Base-by-base conservation (phyloP, 2,329 filamentous ascomycete genomes). In the Lasiodiplodia citricola region DNA sequence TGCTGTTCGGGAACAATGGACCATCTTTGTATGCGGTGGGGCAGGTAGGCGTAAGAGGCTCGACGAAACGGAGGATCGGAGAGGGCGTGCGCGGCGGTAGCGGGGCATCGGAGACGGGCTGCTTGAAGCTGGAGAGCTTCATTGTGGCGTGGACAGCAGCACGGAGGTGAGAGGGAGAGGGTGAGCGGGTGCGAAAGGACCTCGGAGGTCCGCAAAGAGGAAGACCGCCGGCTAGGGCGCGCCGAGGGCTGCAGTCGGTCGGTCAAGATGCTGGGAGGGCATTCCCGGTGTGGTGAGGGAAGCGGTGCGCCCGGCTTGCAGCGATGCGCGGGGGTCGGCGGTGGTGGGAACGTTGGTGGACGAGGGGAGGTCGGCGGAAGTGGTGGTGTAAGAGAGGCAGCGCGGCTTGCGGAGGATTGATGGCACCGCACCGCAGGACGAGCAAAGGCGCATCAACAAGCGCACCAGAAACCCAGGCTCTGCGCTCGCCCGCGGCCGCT, bases 21-120 rank as follows among this genome's bases (percentile, higher is more conserved):
- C 67, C 67, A 65, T 68, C 67, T 64, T 65, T 64, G 67, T 64
- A 64, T 54, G 67, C 67, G 67, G 67, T 68, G 67, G 67, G 67
- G 67, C 64, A 68, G 44, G 52, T 67, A 18, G 77, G 77, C 52
- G 79, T 79, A 23, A 80, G 71, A 37, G 78, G 78, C 66, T 80
- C 78, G 62, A 78, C 67, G 66, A 73, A 77, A 28, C 72, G 69
- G 51, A 72, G 73, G 44, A 77, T 76, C 18, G 78, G 78, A 35
- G 78, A 75, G 10, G 76, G 73, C 8, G 77, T 76, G 58, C 78
- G 72, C 23, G 71, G 70, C 56, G 71, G 71, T 50, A 57, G 6
- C 63, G 35, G 35, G 54, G 31, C 31, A 37, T 63, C 67, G 58
- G 51, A 64, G 52, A 60, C 35, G n/a, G 51, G n/a, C 35, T 57